Percentiles rank a stretch among this genome's conserved stretches.
These are phyloP conservation scores for Backusella luteola DNA, from an alignment of 192 early-diverging fungal genomes.

Conservation along the genomic window DNA sequence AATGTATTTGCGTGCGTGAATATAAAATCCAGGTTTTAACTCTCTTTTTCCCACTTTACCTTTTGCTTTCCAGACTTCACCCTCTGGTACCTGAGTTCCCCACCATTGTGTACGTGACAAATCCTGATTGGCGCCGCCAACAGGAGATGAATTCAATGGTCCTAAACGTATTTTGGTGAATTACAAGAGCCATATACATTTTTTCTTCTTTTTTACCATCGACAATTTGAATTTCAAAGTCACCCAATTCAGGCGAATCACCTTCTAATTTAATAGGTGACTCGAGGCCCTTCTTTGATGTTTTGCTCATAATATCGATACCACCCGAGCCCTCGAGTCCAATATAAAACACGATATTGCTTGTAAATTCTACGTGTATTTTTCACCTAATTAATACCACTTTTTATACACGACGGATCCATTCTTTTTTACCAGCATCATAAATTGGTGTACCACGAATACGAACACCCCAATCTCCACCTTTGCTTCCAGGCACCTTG, in stretches of 20 bases:
- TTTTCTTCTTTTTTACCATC: conserved; percentile 46
- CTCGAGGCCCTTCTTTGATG: conserved; percentile 30
- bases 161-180: not conserved
- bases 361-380: conserved; percentile 34
- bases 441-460: conserved; percentile 69
- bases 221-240: conserved; percentile 61
- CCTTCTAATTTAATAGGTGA: conserved; percentile 49
- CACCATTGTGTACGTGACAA: conserved; percentile 39
- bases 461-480: conserved; percentile 76
- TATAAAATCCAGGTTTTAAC: too few relatives aligned
- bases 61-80: conserved; percentile 61
- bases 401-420: not conserved
- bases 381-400: not conserved
- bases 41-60: conserved; percentile 28
- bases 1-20: not conserved
- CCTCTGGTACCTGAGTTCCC: conserved; percentile 34
- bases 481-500: conserved; percentile 65
- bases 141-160: conserved; percentile 18
- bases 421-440: conserved; percentile 31
- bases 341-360: conserved; percentile 72
- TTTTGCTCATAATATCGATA: conserved; percentile 43
- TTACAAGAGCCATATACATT: not conserved
- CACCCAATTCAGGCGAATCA: conserved; percentile 64
- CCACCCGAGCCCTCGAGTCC: conserved; percentile 73
- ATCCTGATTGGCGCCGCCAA: conserved; percentile 15